phyloP scores from a whole-genome alignment of 225 moss, liverwort and hornwort species.

The Physcomitrium patens region DNA sequence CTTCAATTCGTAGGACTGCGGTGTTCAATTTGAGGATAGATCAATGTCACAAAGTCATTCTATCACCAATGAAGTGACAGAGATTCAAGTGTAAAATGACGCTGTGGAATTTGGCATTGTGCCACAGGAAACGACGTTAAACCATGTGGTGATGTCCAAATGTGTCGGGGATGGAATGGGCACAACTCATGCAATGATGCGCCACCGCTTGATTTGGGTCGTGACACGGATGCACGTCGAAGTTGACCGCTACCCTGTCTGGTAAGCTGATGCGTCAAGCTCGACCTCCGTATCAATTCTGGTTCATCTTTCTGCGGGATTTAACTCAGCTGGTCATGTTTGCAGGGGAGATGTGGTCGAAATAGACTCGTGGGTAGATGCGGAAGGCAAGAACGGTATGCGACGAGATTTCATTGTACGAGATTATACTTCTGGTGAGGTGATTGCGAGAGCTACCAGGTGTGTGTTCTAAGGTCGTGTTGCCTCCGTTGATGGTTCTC shows the following conservation, averaged over 20 bases:
- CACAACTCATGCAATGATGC: conserved; percentile 76
- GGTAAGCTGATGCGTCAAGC: conserved; percentile 33
- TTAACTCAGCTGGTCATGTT: background rate
- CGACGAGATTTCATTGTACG: conserved; percentile 55
- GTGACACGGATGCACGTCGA: conserved; percentile 76
- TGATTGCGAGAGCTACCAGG: conserved; percentile 57
- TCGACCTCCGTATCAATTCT: no score
- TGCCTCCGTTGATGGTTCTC: background rate
- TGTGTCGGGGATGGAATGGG: conserved; percentile 78
- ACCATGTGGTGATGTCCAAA: conserved; percentile 60
- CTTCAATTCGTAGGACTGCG: no score
- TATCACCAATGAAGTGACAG: no score
- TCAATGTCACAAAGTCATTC: no score
- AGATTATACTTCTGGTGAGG: conserved; percentile 41
- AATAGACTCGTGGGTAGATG: conserved; percentile 59
- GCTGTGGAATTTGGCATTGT: background rate
- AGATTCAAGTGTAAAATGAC: background rate
- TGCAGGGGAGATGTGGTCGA: conserved; percentile 65
- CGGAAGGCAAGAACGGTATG: conserved; percentile 59
- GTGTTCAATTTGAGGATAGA: no score
- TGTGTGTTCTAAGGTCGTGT: conserved; percentile 10
- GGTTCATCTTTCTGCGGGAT: background rate
- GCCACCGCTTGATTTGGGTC: conserved; percentile 75
- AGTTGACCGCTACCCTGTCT: conserved; percentile 71
- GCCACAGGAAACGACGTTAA: conserved; percentile 56